Evolutionary conservation across 495 filamentous ascomycete species (phyloP), one percentile per base, ranked within the genome.

Genomic region (Gamarada debralockiae): DNA sequence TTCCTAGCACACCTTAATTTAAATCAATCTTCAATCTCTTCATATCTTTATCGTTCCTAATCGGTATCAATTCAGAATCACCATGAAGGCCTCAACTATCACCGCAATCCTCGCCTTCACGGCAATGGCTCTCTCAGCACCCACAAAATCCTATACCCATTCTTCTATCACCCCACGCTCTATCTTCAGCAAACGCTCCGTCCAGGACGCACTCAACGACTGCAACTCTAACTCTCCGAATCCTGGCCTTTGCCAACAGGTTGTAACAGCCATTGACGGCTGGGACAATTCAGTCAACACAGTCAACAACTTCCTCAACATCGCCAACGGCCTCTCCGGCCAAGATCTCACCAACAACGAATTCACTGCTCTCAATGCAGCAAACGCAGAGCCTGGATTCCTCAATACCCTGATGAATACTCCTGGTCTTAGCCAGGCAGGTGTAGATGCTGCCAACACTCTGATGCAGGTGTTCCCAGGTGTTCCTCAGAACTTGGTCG

Each of bases 81-180:
- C 31, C 22, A 46, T 59, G 18, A 54, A 52, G 56, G 46, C 51
- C 3, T 34, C 44, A 22, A 50, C 46, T 41, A 21, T 38, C 34
- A 47, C 60, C 9, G 57, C 60, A 57, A 63, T 61, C 29, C 49
- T 64, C 38, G 65, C 68, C 4, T 69, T 45, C 42, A 22, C 42
- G 15, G 42, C 20, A 22, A 17, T 20, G 10, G 14, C 42, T 20
- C 42, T 45, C 21, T 45, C 42, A 45, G 42, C 42, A 45, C 42
- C 42, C 5, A 25, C 21, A 45, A 25, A 27, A 25, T 45, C 21
- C 10, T 45, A 25, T 45, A 21, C 42, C 42, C 10, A 45, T 14
- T 7, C 22, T 10, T 22, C 21, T 8, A n/a, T n/a, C n/a, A n/a
- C n/a, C n/a, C 8, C 31, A 34, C 31, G 31, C 42, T 20, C 42